Conservation (phyloP, 139 green algal species). For the Pycnococcus provasolii region DNA sequence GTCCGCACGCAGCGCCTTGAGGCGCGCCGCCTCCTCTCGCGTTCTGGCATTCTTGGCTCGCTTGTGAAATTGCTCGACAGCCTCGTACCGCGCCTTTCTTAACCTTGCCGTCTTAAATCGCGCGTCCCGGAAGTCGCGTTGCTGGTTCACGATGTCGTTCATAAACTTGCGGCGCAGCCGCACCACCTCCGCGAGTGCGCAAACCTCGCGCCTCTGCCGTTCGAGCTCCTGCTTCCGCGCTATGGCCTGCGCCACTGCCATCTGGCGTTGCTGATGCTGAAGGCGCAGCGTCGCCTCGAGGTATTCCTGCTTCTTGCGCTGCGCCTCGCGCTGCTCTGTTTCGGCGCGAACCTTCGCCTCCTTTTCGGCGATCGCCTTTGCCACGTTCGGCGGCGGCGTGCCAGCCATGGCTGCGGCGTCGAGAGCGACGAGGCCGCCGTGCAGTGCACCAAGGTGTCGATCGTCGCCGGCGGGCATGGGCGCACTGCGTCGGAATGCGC, state of each 20-base stretch:
- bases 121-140: conserved; percentile 8
- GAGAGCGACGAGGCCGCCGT: neutral
- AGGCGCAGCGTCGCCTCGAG: too few relatives aligned
- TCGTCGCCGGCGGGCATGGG: neutral
- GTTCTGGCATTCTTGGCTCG: neutral
- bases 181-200: too few relatives aligned
- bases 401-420: neutral
- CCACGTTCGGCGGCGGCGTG: conserved; percentile 23
- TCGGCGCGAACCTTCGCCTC: neutral
- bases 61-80: neutral
- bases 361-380: neutral
- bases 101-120: conserved; percentile 3
- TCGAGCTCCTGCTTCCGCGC: too few relatives aligned
- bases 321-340: too few relatives aligned
- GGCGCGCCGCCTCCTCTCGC: conserved; percentile 3
- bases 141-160: too few relatives aligned
- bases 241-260: too few relatives aligned
- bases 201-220: too few relatives aligned
- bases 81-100: neutral
- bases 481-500: neutral
- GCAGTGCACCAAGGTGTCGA: conserved; percentile 16
- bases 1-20: conserved; percentile 31
- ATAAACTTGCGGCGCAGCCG: too few relatives aligned
- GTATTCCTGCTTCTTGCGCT: too few relatives aligned
- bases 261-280: too few relatives aligned